Evolutionary conservation across 371 early-diverging fungal genomes (phyloP), one percentile per base, ranked within the genome.

Genomic region (Neoconidiobolus thromboides): DNA sequence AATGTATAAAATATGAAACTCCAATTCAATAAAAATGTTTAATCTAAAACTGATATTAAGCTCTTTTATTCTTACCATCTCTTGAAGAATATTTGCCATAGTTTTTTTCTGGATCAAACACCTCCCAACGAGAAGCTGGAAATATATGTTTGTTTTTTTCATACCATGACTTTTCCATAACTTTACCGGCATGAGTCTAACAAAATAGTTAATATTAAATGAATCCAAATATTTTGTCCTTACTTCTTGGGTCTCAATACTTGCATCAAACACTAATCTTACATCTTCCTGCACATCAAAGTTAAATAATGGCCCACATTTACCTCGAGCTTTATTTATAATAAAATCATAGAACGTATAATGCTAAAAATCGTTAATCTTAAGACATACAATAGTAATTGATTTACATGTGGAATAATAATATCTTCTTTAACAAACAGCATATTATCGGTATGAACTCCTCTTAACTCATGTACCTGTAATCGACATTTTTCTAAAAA

Each of bases 301-400:
- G 52, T 72, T 81, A 67, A 95, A 95, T 58, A 95, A 62, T 0
- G 96, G 94, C 1, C 96, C 96, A 2, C 93, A 91, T 65, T 95
- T 95, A 14, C 95, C 96, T 48, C 96, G 82, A 12, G 90, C 87
- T 67, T 91, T 89, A 75, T 93, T 94, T 67, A 94, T 73, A 43
- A 94, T 94, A 59, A 95, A 91, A 66, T 94, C 95, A 72, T 95
- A 95, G 65, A 95, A 95, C 3, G 93, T 87, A 67, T 86, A 89
- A 63, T 93, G 91, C 84, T 87, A 62, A 51, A 9, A 1, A 39
- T 37, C 9, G 42, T 48, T 7, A 37, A 47, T 39, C 39, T 42
- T 43, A 3, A 36, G 37, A 1, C 7, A 56, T 36, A n/a, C 47
- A 41, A 49, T 39, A 5, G 26, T 15, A 43, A 39, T 1, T 46